Percentiles rank a stretch among this genome's conserved stretches.
Evolutionary conservation across 2,329 filamentous ascomycete genomes (phyloP).

Genomic region (Dendryphion nanum): DNA sequence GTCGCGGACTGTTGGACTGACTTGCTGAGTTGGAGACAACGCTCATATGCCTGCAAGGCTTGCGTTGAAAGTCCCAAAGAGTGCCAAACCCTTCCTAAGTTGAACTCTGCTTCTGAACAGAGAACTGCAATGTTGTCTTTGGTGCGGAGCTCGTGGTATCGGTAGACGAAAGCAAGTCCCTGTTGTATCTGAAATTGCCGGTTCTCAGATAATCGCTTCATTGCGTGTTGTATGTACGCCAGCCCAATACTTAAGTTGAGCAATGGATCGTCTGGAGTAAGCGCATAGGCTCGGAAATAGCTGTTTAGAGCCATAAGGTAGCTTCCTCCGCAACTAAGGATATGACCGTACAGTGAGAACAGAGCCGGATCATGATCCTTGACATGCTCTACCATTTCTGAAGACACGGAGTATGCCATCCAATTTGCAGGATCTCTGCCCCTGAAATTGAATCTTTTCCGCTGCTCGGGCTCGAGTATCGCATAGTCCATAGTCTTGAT

Average conservation of each 20-base stretch:
- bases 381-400: slow-evolving; percentile 40
- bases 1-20: slow-evolving; percentile 9
- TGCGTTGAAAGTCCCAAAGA: slow-evolving; percentile 70
- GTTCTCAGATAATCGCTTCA: slow-evolving; percentile 89
- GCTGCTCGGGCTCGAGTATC: slow-evolving; percentile 55
- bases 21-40: slow-evolving; percentile 50
- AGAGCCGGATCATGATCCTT: slow-evolving; percentile 67
- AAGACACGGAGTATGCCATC: slow-evolving; percentile 36
- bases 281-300: slow-evolving; percentile 65
- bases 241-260: slow-evolving; percentile 75
- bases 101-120: slow-evolving; percentile 77
- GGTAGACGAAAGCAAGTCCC: slow-evolving; percentile 75
- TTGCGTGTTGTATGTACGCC: slow-evolving; percentile 79
- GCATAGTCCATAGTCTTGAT: slow-evolving; percentile 83
- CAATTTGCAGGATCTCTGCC: slow-evolving; percentile 38
- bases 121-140: slow-evolving; percentile 44
- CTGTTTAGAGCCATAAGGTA: slow-evolving; percentile 86
- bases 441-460: slow-evolving; percentile 43
- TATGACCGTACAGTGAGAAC: slow-evolving; percentile 85
- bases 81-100: slow-evolving; percentile 74
- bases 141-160: slow-evolving; percentile 65
- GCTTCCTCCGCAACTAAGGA: slow-evolving; percentile 78
- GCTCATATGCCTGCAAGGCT: slow-evolving; percentile 70
- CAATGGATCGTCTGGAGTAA: slow-evolving; percentile 74
- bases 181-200: slow-evolving; percentile 84